Conservation (phyloP, 805 yeast genomes). For the Candida easanensis region DNA sequence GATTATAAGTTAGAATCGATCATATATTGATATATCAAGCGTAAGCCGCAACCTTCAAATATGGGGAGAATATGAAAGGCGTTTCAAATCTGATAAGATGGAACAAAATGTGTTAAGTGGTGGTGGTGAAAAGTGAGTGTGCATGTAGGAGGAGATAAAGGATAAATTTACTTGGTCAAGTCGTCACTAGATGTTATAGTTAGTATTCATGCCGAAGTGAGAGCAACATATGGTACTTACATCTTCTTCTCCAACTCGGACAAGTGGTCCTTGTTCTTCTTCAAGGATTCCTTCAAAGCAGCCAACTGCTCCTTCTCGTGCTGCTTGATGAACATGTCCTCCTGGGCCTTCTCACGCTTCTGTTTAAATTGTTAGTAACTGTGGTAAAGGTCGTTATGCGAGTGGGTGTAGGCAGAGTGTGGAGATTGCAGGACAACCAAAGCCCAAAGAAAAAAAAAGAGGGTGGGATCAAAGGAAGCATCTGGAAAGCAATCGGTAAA, state of each 20-base stretch:
- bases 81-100: constrained; percentile 1
- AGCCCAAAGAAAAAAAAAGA: background rate
- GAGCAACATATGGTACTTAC: constrained; percentile 14
- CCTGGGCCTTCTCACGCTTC: constrained; percentile 93
- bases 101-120: background rate
- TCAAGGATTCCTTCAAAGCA: constrained; percentile 70
- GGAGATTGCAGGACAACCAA: background rate
- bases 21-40: background rate
- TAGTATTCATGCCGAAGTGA: too few species aligned
- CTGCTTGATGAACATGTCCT: constrained; percentile 78
- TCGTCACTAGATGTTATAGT: constrained; percentile 7
- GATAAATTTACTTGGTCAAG: constrained; percentile 13
- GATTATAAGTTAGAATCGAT: background rate
- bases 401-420: background rate
- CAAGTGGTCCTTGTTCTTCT: constrained; percentile 67
- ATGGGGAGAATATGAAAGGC: background rate
- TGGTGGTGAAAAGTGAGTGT: background rate
- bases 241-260: constrained; percentile 48
- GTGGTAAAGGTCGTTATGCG: background rate
- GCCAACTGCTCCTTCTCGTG: constrained; percentile 88
- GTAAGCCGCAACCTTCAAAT: background rate
- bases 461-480: background rate
- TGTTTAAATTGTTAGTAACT: constrained; percentile 30
- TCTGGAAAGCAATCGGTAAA: background rate
- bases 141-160: background rate